A percentile compares a stretch with the other conserved stretches of the same genome.
These are phyloP conservation scores for Solanum pinnatisectum DNA, from an alignment of 257 asterid genomes.

Conservation along the genomic window DNA sequence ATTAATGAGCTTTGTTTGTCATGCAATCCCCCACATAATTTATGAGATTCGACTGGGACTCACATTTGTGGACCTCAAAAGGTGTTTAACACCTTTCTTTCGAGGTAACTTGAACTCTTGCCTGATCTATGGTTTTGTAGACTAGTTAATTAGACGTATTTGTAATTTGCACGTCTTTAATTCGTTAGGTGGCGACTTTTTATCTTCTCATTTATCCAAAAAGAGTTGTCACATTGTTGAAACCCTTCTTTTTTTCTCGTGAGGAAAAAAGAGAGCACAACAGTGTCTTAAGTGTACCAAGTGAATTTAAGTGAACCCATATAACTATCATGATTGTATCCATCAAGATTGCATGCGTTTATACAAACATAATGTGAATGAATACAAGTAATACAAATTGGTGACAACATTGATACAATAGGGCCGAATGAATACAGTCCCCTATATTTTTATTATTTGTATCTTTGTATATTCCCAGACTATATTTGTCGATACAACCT, in stretches of 20 bases:
- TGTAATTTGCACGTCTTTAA: not conserved
- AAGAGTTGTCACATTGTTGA: not conserved
- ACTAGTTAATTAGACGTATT: too few species aligned
- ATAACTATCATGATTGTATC: not conserved
- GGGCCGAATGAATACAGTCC: not conserved
- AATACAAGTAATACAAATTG: not conserved
- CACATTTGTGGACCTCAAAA: not conserved
- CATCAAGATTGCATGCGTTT: not conserved
- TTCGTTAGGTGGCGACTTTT: not conserved
- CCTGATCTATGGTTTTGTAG: not conserved
- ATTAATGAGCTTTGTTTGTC: not conserved
- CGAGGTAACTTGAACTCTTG: not conserved
- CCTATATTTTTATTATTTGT: not conserved
- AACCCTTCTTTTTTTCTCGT: not conserved
- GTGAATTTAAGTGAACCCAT: not conserved
- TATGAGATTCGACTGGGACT: not conserved
- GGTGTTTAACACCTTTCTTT: not conserved
- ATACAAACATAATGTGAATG: not conserved
- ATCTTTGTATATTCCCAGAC: not conserved
- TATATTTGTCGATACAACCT: not conserved
- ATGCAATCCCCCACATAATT: not conserved
- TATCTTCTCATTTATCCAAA: not conserved
- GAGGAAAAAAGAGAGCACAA: too few species aligned
- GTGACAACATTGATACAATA: not conserved
- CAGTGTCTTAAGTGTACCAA: not conserved